Evolutionary conservation across 495 filamentous ascomycete species (phyloP), one percentile per base, ranked within the genome.

Genomic region (Aspergillus sclerotiicarbonarius): DNA sequence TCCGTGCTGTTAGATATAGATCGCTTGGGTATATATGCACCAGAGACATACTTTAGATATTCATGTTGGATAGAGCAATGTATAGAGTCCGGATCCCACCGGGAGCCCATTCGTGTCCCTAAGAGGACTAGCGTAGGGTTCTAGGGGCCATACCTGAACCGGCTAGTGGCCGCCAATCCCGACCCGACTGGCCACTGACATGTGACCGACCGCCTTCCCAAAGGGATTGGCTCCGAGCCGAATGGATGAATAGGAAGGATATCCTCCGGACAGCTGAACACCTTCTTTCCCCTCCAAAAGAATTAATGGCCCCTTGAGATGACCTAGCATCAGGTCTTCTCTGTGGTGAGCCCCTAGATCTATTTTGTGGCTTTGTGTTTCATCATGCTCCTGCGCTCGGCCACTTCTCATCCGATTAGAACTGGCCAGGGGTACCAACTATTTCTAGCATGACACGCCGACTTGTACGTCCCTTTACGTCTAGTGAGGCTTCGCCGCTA

Each of bases 401-500:
- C 57, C 51, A 41, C 56, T 62, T 47, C 56, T 47, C 46, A 60
- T 57, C 51, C 32, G 48, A 45, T 61, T 55, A 75, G 65, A 67
- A 70, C 63, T 71, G 71, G 67, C 66, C 68, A 67, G 69, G 71
- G 72, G 56, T 52, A 61, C 51, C 53, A 51, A 55, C 55, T 54
- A 57, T 54, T 53, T 44, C 33, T 61, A 75, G 67, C 66, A 80
- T 80, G 75, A 71, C 76, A 72, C 76, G 77, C 68, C 75, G 74
- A 61, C 66, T 80, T 63, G 75, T 78, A 77, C 18, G 65, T 50
- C 16, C 44, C 9, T 33, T 54, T 35, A 33, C 48, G 3, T 48
- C 12, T 47, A 25, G 46, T 33, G 35, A 51, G 49, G 29, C 18
- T n/a, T 39, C 30, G 25, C 20, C 30, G 44, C 41, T 20, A 48